Percentiles rank a stretch among this genome's conserved stretches.
Conservation (phyloP, 352 stramenopile genomes). For the Phytophthora foliorum region DNA sequence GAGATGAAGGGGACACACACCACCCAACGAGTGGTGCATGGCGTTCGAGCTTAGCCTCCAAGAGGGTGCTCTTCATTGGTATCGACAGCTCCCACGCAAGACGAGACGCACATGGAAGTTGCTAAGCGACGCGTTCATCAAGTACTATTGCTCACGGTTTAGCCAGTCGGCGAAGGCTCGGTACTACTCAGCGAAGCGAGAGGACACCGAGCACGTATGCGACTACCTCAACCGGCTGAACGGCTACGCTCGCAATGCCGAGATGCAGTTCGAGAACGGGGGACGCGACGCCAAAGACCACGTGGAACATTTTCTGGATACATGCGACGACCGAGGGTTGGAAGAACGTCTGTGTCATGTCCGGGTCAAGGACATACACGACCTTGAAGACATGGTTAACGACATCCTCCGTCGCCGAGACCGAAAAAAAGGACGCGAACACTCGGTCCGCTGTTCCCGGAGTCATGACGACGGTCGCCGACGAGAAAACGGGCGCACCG, state of each 20-base stretch:
- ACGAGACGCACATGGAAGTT: too few relatives aligned
- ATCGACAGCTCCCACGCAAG: neutral
- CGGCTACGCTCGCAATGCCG: too few relatives aligned
- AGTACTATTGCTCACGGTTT: slow-evolving; percentile 4
- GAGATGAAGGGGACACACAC: neutral
- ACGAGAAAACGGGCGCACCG: too few relatives aligned
- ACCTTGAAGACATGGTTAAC: neutral
- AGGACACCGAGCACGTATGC: too few relatives aligned
- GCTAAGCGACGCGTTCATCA: slow-evolving; percentile 3
- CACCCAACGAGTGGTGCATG: neutral
- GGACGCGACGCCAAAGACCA: too few relatives aligned
- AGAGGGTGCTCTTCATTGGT: neutral
- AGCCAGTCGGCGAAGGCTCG: neutral
- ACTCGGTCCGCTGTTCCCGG: neutral
- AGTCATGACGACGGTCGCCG: too few relatives aligned
- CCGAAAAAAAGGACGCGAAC: neutral
- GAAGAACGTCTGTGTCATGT: slow-evolving; percentile 2
- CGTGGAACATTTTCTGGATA: too few relatives aligned
- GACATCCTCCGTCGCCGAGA: neutral
- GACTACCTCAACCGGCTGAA: too few relatives aligned
- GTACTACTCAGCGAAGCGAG: slow-evolving; percentile 16
- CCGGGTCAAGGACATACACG: neutral
- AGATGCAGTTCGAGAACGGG: too few relatives aligned
- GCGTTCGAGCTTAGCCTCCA: neutral
- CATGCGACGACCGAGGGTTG: too few relatives aligned